These are phyloP conservation scores for Melanomma pulvis-pyrius DNA, from an alignment of 495 filamentous ascomycete species.

Conservation along the genomic window DNA sequence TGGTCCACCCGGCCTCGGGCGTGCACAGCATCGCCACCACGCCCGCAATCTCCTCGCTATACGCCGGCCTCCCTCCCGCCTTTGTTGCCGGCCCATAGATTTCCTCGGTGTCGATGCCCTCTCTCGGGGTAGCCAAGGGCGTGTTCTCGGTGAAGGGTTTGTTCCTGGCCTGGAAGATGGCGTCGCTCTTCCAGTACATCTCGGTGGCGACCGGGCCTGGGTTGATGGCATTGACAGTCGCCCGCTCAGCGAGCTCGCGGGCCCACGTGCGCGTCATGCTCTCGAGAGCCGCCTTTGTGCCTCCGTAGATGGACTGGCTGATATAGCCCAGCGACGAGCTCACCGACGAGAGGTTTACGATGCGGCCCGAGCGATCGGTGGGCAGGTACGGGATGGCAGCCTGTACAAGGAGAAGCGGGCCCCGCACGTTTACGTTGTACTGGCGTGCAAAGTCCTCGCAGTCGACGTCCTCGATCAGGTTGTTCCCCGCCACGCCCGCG, in stretches of 20 bases:
- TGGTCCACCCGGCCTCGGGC: constrained; percentile 75
- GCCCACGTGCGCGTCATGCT: constrained; percentile 92
- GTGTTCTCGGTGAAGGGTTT: constrained; percentile 64
- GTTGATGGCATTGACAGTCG: constrained; percentile 86
- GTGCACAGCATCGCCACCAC: constrained; percentile 83
- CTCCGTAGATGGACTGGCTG: constrained; percentile 78
- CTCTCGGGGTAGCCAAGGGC: constrained; percentile 60
- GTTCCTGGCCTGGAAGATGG: constrained; percentile 58
- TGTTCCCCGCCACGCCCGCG: constrained; percentile 70
- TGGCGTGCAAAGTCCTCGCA: constrained; percentile 66
- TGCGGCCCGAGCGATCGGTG: constrained; percentile 70
- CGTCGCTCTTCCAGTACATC: constrained; percentile 63
- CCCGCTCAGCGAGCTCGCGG: constrained; percentile 73
- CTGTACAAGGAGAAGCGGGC: constrained; percentile 78
- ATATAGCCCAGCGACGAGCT: constrained; percentile 68
- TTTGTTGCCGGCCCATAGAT: constrained; percentile 59
- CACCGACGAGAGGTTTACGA: constrained; percentile 78
- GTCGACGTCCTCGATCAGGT: constrained; percentile 59
- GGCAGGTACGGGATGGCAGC: constrained; percentile 72
- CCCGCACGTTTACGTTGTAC: constrained; percentile 84
- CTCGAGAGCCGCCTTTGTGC: constrained; percentile 86
- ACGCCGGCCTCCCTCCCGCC: constrained; percentile 72
- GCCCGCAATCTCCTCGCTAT: constrained; percentile 77
- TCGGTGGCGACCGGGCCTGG: constrained; percentile 85
- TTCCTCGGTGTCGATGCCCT: constrained; percentile 63